Conservation (phyloP, 352 stramenopile species). For the Pythium dissimile region DNA sequence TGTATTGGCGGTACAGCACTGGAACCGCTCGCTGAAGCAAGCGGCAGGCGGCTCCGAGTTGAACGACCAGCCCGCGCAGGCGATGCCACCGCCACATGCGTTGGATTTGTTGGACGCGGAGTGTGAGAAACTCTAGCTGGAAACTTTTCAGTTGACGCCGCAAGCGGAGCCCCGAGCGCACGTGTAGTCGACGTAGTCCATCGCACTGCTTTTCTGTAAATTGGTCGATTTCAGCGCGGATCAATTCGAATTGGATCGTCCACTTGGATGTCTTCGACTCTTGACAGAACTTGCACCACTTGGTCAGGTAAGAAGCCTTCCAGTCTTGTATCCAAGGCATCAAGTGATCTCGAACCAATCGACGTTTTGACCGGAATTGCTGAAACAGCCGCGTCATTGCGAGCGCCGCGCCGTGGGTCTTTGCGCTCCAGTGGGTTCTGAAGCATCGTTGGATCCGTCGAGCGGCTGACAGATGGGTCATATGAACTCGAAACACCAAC, state of each 20-base stretch:
- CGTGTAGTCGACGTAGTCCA: slow-evolving; percentile 4
- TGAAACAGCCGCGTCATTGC: slow-evolving; percentile 21
- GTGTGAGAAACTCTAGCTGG: neutral
- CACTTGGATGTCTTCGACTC: neutral
- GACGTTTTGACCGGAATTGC: slow-evolving; percentile 17
- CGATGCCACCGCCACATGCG: slow-evolving; percentile 13
- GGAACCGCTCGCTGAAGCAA: slow-evolving; percentile 14
- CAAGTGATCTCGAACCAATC: neutral
- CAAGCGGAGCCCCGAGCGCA: neutral
- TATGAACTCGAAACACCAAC: slow-evolving; percentile 15
- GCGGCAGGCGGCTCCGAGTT: slow-evolving; percentile 1
- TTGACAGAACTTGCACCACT: slow-evolving; percentile 4
- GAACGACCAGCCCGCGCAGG: neutral
- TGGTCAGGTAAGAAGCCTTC: slow-evolving; percentile 8
- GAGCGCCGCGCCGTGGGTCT: neutral
- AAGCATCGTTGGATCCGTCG: slow-evolving; percentile 21
- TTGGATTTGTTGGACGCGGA: slow-evolving; percentile 11
- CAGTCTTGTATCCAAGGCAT: neutral
- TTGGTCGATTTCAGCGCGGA: neutral
- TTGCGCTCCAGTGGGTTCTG: slow-evolving; percentile 2
- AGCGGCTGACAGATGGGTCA: slow-evolving; percentile 17
- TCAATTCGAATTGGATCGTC: neutral
- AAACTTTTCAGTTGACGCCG: neutral
- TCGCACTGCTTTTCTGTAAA: slow-evolving; percentile 7
- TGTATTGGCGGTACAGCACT: slow-evolving; percentile 5